Conservation (phyloP, 257 asterid species). For the Craterostigma plantagineum region DNA sequence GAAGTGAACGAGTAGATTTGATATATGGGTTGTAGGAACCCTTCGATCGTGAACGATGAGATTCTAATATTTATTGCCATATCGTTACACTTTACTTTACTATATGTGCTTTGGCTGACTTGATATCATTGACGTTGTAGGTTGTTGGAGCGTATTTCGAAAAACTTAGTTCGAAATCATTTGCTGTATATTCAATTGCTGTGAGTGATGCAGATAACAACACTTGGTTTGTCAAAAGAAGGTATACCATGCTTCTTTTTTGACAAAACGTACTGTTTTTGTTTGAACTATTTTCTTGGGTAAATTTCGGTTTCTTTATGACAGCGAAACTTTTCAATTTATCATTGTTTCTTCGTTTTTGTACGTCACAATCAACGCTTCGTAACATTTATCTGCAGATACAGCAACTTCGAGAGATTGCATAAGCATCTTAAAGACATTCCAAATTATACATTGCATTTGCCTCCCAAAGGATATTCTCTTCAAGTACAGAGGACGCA, state of each 20-base stretch:
- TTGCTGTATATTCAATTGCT: constrained; percentile 89
- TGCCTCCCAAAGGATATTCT: constrained; percentile 99
- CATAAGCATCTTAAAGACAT: constrained; percentile 90
- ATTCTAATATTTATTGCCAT: too few relatives aligned
- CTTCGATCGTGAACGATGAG: too few relatives aligned
- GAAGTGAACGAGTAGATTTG: constrained; percentile 7
- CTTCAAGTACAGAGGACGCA: constrained; percentile 93
- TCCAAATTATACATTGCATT: constrained; percentile 77
- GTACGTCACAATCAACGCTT: neutral
- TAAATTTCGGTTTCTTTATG: too few relatives aligned
- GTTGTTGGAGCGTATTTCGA: constrained; percentile 93
- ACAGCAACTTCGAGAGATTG: constrained; percentile 90
- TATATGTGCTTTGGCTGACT: constrained; percentile 12
- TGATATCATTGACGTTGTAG: constrained; percentile 27
- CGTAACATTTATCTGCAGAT: constrained; percentile 28
- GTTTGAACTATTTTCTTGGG: neutral
- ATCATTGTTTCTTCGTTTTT: too few relatives aligned
- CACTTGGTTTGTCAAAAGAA: constrained; percentile 93
- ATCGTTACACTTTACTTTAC: neutral
- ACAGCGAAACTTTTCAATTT: too few relatives aligned
- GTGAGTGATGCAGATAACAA: constrained; percentile 60
- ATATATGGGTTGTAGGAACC: neutral
- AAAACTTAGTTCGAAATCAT: constrained; percentile 79
- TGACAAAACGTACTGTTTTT: neutral
- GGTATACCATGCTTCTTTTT: constrained; percentile 25